A percentile compares a stretch with the other conserved stretches of the same genome.
phyloP scores from a whole-genome alignment of 2,329 filamentous ascomycete genomes.

The Aciculosporium take region DNA sequence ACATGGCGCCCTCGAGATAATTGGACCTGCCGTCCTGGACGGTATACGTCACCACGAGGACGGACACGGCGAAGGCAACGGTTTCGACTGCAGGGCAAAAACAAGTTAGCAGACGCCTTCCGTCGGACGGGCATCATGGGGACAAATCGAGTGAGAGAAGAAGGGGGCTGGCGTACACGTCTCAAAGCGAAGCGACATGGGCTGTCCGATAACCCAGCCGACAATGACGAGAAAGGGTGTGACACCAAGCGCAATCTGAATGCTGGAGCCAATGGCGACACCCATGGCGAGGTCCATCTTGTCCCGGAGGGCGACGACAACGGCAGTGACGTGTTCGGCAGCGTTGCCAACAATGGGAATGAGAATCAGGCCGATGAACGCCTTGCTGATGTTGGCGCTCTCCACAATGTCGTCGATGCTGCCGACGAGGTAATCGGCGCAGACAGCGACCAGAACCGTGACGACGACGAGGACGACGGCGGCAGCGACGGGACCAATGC shows the following conservation, averaged over 20 bases:
- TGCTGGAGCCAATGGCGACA: slow-evolving; percentile 67
- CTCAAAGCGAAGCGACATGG: slow-evolving; percentile 71
- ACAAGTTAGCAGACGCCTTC: background rate
- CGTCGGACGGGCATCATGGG: background rate
- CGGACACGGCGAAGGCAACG: slow-evolving; percentile 61
- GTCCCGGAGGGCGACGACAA: slow-evolving; percentile 64
- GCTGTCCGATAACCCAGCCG: slow-evolving; percentile 59
- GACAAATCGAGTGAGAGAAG: background rate
- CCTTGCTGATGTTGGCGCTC: slow-evolving; percentile 59
- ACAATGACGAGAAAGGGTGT: slow-evolving; percentile 69
- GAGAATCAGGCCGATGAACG: slow-evolving; percentile 66
- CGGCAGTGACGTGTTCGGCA: slow-evolving; percentile 68
- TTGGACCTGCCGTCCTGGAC: slow-evolving; percentile 75
- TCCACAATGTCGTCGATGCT: slow-evolving; percentile 61
- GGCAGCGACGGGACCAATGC: slow-evolving; percentile 50
- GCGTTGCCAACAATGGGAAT: slow-evolving; percentile 72
- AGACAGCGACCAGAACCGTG: slow-evolving; percentile 56
- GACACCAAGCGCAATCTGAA: slow-evolving; percentile 71
- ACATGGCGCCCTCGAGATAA: slow-evolving; percentile 68
- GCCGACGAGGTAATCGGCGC: slow-evolving; percentile 64
- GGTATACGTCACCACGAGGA: slow-evolving; percentile 60
- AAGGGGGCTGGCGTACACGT: slow-evolving; percentile 23
- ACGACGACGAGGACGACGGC: slow-evolving; percentile 51
- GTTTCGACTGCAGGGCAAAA: slow-evolving; percentile 47
- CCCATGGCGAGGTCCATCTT: slow-evolving; percentile 65